Conservation (phyloP, 2,329 filamentous ascomycete species). For the Gyromitra esculenta region DNA sequence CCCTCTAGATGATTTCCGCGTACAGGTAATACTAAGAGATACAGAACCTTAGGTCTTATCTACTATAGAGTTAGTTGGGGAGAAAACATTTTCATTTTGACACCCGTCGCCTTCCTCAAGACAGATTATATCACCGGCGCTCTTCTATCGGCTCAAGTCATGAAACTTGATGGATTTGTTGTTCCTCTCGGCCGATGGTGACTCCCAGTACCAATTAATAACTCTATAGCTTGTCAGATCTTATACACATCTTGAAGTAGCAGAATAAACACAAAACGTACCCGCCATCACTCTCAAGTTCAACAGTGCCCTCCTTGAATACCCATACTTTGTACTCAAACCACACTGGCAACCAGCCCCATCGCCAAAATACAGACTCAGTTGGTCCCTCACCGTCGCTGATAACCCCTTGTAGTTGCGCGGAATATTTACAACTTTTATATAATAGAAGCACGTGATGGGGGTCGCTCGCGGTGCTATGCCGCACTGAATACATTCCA, state of each 20-base stretch:
- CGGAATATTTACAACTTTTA: neutral
- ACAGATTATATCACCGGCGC: neutral
- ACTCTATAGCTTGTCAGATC: conserved; percentile 5
- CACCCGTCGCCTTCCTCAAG: neutral
- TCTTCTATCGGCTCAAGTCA: neutral
- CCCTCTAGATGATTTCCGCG: no score
- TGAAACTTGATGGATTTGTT: conserved; percentile 5
- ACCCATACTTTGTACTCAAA: conserved; percentile 8
- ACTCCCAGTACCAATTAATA: conserved; percentile 23
- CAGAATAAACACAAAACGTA: neutral
- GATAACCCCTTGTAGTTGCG: neutral
- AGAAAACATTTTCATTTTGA: neutral
- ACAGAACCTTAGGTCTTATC: no score
- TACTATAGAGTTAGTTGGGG: no score
- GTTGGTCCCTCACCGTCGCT: neutral
- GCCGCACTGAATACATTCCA: neutral
- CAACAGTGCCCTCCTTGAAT: neutral
- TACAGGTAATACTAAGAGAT: no score
- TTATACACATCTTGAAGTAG: neutral
- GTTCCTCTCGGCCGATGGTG: conserved; percentile 1
- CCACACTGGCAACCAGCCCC: conserved; percentile 7
- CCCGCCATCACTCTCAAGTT: neutral
- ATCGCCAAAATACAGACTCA: neutral
- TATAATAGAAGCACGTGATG: neutral
- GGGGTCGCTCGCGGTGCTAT: neutral